Base-by-base conservation (phyloP, 805 yeast species). In the Candida pseudofarinosa region DNA sequence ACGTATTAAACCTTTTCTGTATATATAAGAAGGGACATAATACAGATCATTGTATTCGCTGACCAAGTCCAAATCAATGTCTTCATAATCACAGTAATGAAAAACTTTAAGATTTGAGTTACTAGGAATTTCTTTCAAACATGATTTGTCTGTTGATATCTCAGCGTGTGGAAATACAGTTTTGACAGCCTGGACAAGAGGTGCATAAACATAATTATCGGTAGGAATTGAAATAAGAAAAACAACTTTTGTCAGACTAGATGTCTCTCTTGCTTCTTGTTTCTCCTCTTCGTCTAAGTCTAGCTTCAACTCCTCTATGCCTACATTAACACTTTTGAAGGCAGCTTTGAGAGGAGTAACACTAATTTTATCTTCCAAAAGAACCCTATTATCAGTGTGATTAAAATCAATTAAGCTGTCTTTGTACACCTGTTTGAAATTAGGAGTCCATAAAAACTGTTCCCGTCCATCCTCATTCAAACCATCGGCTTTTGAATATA, bases 81-180 rank as follows among this genome's bases (percentile, higher is more conserved):
- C 88, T 58, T 91, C 99, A 60, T 91, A 91, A 42, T 91, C 98
- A 15, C 88, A 90, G 59, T 80, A 89, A 46, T 88, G 96, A 53
- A 87, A 81, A 0, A 79, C 61, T 47, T 71, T 77, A 0, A 46
- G 46, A 2, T 47, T 47, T 2, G 47, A 40, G 5, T 50, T 39
- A 2, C 44, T 33, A 2, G 52, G 37, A 14, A 59, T 42, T 13
- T 50, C 45, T 10, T 47, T 19, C 19, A 62, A 41, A 14, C 55
- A 37, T 12, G 53, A 44, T 3, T 45, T 34, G 33, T 62, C 65
- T 7, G 59, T 48, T 2, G 58, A 49, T 3, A 74, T 52, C 3
- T 54, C 43, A 10, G 71, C 50, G 1, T 56, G 50, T 14, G 46
- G 45, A 4, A 50, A 55, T 33, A 41, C 17, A n/a, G 46, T 57